These are phyloP conservation scores for Aspergillus brasiliensis DNA, from an alignment of 2,329 filamentous ascomycete species.

Conservation along the genomic window DNA sequence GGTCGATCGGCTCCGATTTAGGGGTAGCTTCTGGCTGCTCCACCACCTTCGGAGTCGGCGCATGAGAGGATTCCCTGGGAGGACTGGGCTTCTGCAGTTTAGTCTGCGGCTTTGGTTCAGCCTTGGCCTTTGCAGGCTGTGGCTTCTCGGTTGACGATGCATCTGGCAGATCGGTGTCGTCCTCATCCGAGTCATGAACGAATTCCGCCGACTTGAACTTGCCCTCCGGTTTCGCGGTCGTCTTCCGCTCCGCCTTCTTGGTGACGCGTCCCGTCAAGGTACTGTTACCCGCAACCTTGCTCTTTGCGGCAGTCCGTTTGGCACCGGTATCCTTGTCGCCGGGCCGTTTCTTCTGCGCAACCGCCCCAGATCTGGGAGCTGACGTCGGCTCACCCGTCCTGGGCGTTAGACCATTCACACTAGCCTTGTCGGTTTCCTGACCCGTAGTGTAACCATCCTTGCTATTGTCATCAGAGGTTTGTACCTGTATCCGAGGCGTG, in stretches of 20 bases:
- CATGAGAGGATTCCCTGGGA: conserved; percentile 22
- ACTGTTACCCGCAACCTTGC: conserved; percentile 54
- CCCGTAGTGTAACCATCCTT: conserved; percentile 39
- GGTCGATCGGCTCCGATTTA: conserved; percentile 27
- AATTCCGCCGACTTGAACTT: conserved; percentile 58
- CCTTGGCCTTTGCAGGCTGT: conserved; percentile 18
- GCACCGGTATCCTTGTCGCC: conserved; percentile 44
- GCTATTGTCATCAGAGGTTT: conserved; percentile 38
- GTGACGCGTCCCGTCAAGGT: conserved; percentile 47
- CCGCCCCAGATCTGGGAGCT: conserved; percentile 28
- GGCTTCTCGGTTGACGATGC: conserved; percentile 26
- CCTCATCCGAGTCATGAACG: conserved; percentile 55
- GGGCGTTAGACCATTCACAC: conserved; percentile 28
- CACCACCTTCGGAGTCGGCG: conserved; percentile 27
- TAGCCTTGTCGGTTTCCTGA: conserved; percentile 41
- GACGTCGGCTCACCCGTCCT: conserved; percentile 29
- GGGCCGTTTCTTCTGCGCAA: conserved; percentile 40
- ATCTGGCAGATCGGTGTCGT: conserved; percentile 47
- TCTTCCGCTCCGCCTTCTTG: conserved; percentile 49
- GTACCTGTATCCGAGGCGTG: conserved; percentile 42
- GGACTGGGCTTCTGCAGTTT: conserved; percentile 24
- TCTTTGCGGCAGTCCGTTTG: conserved; percentile 48
- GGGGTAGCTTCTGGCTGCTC: conserved; percentile 26
- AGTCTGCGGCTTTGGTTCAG: conserved; percentile 20
- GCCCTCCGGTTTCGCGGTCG: conserved; percentile 40